Percentiles rank a stretch among this genome's conserved stretches.
These are phyloP conservation scores for Euphorbia neoarborescens DNA, from an alignment of 441 rosid species.

Conservation along the genomic window DNA sequence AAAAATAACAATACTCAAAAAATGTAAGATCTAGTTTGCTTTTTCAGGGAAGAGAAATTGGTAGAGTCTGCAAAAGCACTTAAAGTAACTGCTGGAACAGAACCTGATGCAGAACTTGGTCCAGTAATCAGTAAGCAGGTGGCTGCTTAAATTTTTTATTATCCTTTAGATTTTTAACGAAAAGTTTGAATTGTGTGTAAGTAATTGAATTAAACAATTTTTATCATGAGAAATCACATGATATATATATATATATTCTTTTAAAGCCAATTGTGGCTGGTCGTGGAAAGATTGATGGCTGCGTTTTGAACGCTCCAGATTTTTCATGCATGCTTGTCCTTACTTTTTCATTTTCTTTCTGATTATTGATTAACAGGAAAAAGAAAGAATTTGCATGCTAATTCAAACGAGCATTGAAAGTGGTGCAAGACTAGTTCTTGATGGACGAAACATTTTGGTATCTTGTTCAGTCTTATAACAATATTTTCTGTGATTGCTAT, in stretches of 20 bases:
- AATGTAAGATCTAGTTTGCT: background rate
- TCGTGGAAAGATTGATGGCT: background rate
- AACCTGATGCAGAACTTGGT: constrained; percentile 77
- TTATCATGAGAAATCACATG: background rate
- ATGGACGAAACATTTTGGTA: constrained; percentile 77
- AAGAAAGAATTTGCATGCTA: constrained; percentile 58
- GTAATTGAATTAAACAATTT: background rate
- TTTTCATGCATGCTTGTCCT: background rate
- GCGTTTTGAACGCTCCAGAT: background rate
- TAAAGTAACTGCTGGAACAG: constrained; percentile 73
- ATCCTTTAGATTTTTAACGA: background rate
- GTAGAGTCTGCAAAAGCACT: constrained; percentile 60
- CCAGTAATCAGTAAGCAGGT: constrained; percentile 86
- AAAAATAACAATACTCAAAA: too few relatives aligned
- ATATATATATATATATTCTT: too few relatives aligned
- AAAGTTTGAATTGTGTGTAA: background rate
- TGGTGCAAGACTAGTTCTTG: constrained; percentile 76
- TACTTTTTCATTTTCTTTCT: constrained; percentile 7
- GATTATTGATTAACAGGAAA: constrained; percentile 43
- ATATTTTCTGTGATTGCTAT: background rate
- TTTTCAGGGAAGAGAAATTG: constrained; percentile 64
- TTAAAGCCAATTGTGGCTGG: constrained; percentile 10
- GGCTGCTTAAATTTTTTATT: background rate
- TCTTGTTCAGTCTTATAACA: background rate
- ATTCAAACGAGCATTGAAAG: constrained; percentile 61